Conservation (phyloP, 345 rosid species). For the Bretschneidera sinensis region DNA sequence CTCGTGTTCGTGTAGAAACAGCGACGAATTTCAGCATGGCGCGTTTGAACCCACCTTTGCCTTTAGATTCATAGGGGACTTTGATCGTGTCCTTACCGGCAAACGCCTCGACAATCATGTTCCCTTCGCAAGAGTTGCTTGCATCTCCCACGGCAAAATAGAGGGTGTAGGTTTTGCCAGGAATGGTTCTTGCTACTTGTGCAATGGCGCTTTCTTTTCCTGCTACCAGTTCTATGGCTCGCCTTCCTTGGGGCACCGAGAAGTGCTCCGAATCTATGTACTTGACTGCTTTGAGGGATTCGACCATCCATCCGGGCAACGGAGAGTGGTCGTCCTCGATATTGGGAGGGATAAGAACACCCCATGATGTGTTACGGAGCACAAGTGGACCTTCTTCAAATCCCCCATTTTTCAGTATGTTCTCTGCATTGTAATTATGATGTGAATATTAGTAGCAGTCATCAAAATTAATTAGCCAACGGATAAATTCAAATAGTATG, state of each 20-base stretch:
- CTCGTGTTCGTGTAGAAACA: conserved; percentile 37
- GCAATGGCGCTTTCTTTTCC: conserved; percentile 88
- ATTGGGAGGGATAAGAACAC: conserved; percentile 75
- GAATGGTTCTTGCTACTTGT: conserved; percentile 53
- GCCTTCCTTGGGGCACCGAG: conserved; percentile 56
- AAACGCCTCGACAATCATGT: conserved; percentile 70
- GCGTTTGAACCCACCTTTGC: conserved; percentile 68
- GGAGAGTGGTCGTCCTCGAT: conserved; percentile 79
- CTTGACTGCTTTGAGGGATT: conserved; percentile 84
- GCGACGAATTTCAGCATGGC: conserved; percentile 51
- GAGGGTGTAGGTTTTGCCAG: conserved; percentile 48
- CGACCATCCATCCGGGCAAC: conserved; percentile 75
- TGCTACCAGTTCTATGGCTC: conserved; percentile 74
- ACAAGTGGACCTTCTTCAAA: conserved; percentile 84
- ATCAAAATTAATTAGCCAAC: no score
- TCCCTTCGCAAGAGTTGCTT: conserved; percentile 63
- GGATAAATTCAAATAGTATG: no score
- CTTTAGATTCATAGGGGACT: conserved; percentile 59
- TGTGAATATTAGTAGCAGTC: no score
- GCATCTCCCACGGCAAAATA: conserved; percentile 71
- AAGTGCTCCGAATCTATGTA: conserved; percentile 68
- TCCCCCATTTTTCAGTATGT: conserved; percentile 63
- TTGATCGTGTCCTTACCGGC: conserved; percentile 54
- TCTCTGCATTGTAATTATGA: conserved; percentile 30
- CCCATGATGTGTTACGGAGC: conserved; percentile 64